A percentile compares a stretch with the other conserved stretches of the same genome.
Conservation (phyloP, 257 asterid species). For the Forsythia viridissima region DNA sequence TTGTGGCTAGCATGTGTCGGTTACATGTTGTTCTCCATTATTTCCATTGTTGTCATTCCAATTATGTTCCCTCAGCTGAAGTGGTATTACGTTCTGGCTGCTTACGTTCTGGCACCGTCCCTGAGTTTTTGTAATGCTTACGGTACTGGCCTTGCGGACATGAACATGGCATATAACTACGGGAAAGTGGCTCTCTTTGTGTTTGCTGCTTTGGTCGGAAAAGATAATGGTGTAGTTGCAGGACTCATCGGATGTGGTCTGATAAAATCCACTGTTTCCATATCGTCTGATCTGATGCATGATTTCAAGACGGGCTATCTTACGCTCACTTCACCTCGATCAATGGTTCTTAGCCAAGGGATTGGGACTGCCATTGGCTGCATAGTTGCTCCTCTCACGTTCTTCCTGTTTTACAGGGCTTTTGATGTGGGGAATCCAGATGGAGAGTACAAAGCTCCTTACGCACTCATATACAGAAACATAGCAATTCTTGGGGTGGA, state of each 20-base stretch:
- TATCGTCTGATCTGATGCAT: slow-evolving; percentile 30
- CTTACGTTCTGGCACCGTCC: slow-evolving; percentile 24
- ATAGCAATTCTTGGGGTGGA: slow-evolving; percentile 57
- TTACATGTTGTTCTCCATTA: slow-evolving; percentile 18
- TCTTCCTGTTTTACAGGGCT: slow-evolving; percentile 22
- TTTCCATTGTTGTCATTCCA: slow-evolving; percentile 21
- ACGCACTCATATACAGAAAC: slow-evolving; percentile 44
- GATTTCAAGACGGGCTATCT: slow-evolving; percentile 25
- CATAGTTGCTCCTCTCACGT: slow-evolving; percentile 21
- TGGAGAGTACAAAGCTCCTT: slow-evolving; percentile 49
- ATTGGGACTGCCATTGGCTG: slow-evolving; percentile 27
- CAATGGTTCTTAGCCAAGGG: slow-evolving; percentile 27
- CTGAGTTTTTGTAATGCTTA: slow-evolving; percentile 28
- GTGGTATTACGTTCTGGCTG: slow-evolving; percentile 23
- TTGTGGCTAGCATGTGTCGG: slow-evolving; percentile 25
- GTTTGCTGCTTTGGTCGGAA: slow-evolving; percentile 22
- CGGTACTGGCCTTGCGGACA: slow-evolving; percentile 26
- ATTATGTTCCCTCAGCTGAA: slow-evolving; percentile 27
- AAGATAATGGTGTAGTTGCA: slow-evolving; percentile 25
- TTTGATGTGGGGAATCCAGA: slow-evolving; percentile 38
- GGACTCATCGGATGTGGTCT: slow-evolving; percentile 29
- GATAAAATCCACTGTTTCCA: slow-evolving; percentile 28
- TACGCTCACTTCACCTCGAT: slow-evolving; percentile 26
- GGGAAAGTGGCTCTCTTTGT: slow-evolving; percentile 30
- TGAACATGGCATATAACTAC: slow-evolving; percentile 33